Conservation (phyloP, 176 grass and related monocot genomes). For the Zizania latifolia region DNA sequence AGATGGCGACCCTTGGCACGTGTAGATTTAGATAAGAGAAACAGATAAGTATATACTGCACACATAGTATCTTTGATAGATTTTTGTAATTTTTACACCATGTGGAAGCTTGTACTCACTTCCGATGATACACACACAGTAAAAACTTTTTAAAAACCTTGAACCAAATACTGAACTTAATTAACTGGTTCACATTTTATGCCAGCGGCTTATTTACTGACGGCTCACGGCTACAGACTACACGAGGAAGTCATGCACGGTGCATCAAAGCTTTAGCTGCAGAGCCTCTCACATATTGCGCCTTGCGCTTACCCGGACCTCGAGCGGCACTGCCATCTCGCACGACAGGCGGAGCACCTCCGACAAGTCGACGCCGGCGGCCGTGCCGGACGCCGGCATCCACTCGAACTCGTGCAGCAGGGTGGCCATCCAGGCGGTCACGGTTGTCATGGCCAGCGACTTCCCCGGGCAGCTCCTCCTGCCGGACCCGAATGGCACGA, state of each 20-base stretch:
- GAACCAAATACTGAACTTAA: constrained; percentile 13
- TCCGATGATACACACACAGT: neutral
- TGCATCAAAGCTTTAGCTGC: neutral
- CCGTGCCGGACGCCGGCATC: constrained; percentile 23
- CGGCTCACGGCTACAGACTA: constrained; percentile 22
- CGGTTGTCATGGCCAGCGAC: constrained; percentile 56
- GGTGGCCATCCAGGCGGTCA: constrained; percentile 64
- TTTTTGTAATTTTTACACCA: constrained; percentile 39
- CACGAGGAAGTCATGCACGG: constrained; percentile 6
- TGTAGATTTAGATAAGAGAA: neutral
- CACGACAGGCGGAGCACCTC: constrained; percentile 76
- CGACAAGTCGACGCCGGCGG: constrained; percentile 50
- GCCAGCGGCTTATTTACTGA: constrained; percentile 36
- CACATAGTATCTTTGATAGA: constrained; percentile 26
- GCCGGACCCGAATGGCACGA: constrained; percentile 75
- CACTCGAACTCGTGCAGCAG: constrained; percentile 73
- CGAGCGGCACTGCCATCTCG: constrained; percentile 76
- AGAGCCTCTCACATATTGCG: neutral
- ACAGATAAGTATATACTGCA: neutral
- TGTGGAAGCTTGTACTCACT: constrained; percentile 13
- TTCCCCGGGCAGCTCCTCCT: constrained; percentile 77
- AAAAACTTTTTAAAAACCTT: neutral
- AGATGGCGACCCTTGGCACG: neutral
- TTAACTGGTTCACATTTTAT: constrained; percentile 2
- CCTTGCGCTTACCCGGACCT: constrained; percentile 48